Base-by-base conservation (phyloP, 129 eudicot species). In the Solidago caesia region DNA sequence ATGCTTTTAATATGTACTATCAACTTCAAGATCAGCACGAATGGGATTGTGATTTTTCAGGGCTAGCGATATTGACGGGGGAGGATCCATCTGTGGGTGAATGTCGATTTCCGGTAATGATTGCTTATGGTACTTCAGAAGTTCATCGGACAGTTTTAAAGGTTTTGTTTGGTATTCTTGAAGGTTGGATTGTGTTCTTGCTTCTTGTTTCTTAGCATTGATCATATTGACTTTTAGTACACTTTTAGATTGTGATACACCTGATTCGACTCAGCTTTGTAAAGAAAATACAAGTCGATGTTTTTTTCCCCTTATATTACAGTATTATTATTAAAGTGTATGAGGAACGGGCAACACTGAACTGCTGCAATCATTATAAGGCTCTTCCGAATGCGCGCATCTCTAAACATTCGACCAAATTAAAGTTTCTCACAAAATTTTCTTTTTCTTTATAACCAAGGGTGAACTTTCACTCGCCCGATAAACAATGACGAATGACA, bases 1-100 rank as follows among this genome's bases (percentile, higher is more conserved):
- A 86, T 67, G 98, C 96, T 15, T 93, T 90, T 62, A 93, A 93
- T 64, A 93, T 93, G 98, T 93, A 93, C n/a, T 90, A 90, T 80
- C 97, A 93, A 33, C 71, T 93, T 21, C 84, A 86, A 5, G 70
- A 82, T 55, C 97, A 93, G 85, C 76, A 87, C 13, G 81, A 59
- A 1, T 83, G 87, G 92, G 96, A 84, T 67, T 92, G 98, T 29
- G 95, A 90, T 63, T 92, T 92, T 73, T 72, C 87, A 3, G 98
- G 96, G 45, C 76, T 86, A 77, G 92, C 88, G 27, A 46, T 67
- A 68, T 39, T 88, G 71, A 90, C 96, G 1, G 77, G 81, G 12
- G 80, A 86, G 67, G 96, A 93, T 78, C 98, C 96, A 3, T 90
- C 98, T 0, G 85, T 86, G 12, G 88, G 78, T 7, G 79, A 63